These are phyloP conservation scores for Dichomitus squalens DNA, from an alignment of 1,284 basidiomycete species.

Conservation along the genomic window DNA sequence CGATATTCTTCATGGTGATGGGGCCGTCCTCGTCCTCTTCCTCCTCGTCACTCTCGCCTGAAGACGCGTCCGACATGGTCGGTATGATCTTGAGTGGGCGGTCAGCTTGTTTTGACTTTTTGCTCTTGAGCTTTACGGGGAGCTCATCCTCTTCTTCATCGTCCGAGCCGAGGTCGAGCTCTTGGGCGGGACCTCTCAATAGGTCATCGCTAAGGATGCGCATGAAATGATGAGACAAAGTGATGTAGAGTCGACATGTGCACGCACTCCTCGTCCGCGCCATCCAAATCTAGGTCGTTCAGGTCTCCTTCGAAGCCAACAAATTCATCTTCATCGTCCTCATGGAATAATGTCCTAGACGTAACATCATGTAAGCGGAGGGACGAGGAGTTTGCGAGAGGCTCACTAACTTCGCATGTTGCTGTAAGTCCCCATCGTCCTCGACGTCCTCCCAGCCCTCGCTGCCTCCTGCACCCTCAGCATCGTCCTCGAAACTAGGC, in stretches of 20 bases:
- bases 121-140: conserved; percentile 40
- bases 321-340: conserved; percentile 51
- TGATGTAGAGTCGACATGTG: not conserved
- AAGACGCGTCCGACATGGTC: conserved; percentile 48
- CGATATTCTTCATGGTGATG: conserved; percentile 77
- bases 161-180: conserved; percentile 72
- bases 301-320: conserved; percentile 46
- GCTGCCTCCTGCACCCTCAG: conserved; percentile 34
- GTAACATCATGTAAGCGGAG: not conserved
- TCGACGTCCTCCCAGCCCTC: conserved; percentile 71
- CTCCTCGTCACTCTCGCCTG: conserved; percentile 38
- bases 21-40: conserved; percentile 62
- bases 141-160: conserved; percentile 39
- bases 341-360: conserved; percentile 49
- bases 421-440: conserved; percentile 46
- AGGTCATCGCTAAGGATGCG: conserved; percentile 38
- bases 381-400: conserved; percentile 9
- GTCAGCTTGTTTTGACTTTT: conserved; percentile 56
- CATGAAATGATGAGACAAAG: not conserved
- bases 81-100: conserved; percentile 53
- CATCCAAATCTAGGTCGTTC: conserved; percentile 51
- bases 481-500: conserved; percentile 30
- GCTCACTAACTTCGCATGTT: conserved; percentile 45
- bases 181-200: conserved; percentile 55
- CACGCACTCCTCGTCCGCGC: conserved; percentile 39